phyloP scores from a whole-genome alignment of 305 asterid genomes.

The Lippia alba region DNA sequence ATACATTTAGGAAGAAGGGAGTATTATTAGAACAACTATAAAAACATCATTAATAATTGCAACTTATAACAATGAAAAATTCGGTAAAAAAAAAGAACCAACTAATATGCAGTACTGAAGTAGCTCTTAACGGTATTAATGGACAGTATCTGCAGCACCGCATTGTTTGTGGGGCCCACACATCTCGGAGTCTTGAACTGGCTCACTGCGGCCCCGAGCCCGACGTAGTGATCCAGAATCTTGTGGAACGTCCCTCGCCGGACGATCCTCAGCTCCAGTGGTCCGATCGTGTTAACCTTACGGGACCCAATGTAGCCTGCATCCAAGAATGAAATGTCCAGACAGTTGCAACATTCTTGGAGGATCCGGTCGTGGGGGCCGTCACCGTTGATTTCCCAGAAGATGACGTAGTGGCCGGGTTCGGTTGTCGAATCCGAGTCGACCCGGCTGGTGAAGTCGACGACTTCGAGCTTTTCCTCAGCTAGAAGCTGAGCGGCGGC shows the following conservation, averaged over 20 bases:
- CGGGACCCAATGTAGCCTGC: slow-evolving; percentile 83
- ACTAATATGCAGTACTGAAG: slow-evolving; percentile 64
- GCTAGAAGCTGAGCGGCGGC: slow-evolving; percentile 62
- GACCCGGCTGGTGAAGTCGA: slow-evolving; percentile 85
- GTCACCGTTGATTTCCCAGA: slow-evolving; percentile 74
- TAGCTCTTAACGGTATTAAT: slow-evolving; percentile 61
- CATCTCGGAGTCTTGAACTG: slow-evolving; percentile 97
- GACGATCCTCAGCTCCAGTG: slow-evolving; percentile 71
- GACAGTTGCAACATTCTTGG: slow-evolving; percentile 80
- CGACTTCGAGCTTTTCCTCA: slow-evolving; percentile 67
- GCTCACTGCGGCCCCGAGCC: slow-evolving; percentile 89
- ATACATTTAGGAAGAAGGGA: neutral
- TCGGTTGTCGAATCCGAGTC: slow-evolving; percentile 54
- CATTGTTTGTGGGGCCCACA: slow-evolving; percentile 60
- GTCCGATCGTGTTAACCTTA: slow-evolving; percentile 59
- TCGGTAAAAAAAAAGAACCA: neutral
- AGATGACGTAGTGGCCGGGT: slow-evolving; percentile 78
- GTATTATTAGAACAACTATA: neutral
- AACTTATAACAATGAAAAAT: slow-evolving; percentile 12
- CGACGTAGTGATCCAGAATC: slow-evolving; percentile 83
- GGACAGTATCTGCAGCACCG: slow-evolving; percentile 62
- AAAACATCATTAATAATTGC: neutral
- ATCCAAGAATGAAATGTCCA: slow-evolving; percentile 72
- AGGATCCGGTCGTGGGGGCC: slow-evolving; percentile 57
- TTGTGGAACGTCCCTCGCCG: slow-evolving; percentile 77